These are phyloP conservation scores for Boechera stricta DNA, from an alignment of 345 rosid species.

Conservation along the genomic window DNA sequence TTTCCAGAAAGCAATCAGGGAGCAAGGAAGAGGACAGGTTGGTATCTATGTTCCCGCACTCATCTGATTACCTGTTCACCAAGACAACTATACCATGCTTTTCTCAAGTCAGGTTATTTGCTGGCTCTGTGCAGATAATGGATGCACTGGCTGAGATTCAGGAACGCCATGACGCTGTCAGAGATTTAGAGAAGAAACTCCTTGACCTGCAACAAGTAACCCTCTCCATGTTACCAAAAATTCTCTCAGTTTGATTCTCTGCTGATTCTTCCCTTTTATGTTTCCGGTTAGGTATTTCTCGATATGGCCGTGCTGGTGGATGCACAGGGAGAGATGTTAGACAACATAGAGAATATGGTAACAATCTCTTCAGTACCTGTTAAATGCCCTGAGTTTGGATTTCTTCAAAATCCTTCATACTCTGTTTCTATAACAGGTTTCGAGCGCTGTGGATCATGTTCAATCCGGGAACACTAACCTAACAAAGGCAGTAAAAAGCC, in stretches of 20 bases:
- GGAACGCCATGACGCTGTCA: constrained; percentile 92
- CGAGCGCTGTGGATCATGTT: constrained; percentile 91
- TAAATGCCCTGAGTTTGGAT: neutral
- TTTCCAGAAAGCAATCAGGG: constrained; percentile 86
- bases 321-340: constrained; percentile 91
- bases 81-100: constrained; percentile 5
- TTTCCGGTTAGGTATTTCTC: constrained; percentile 67
- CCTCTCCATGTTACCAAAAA: neutral
- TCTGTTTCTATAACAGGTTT: constrained; percentile 58
- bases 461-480: constrained; percentile 79
- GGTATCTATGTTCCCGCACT: constrained; percentile 17
- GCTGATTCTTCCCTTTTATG: neutral
- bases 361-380: constrained; percentile 12
- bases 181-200: constrained; percentile 87
- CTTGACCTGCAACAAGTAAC: constrained; percentile 90
- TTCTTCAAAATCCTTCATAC: constrained; percentile 2
- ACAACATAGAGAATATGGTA: constrained; percentile 94
- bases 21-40: constrained; percentile 96
- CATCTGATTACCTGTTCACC: neutral
- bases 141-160: constrained; percentile 98
- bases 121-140: constrained; percentile 64
- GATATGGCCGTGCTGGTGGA: constrained; percentile 97
- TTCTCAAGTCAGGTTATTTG: constrained; percentile 3
- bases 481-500: constrained; percentile 71
- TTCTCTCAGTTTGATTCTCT: constrained; percentile 6